Base-by-base conservation (phyloP, 768 basidiomycete genomes). In the Trametes sanguinea region DNA sequence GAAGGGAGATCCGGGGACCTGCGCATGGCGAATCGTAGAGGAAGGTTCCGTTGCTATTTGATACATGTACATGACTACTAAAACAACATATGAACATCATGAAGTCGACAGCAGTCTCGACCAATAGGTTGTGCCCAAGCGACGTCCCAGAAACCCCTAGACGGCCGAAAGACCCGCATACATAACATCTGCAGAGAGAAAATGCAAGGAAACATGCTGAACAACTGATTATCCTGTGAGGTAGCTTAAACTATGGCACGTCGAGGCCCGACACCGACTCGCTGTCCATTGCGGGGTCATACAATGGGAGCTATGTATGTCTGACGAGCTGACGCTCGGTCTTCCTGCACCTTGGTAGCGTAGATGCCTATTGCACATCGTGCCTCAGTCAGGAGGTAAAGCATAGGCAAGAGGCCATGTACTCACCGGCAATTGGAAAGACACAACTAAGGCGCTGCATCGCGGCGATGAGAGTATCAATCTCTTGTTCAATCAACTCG, bases 371-470 rank as follows among this genome's bases (percentile, higher is more conserved):
- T 32, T 11, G 8, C 11, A 14, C 17, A 10, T n/a, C 14, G 29
- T 59, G 35, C 45, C 53, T 53, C 44, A 8, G 40, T 35, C 42
- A 7, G 40, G 33, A 37, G 33, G 14, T 14, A 14, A 37, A 11
- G 7, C 32, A n/a, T 30, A 11, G 11, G 13, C 16, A 39, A 32
- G 46, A 10, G 2, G 45, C 17, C 4, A 29, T 16, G 46, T 4
- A 63, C 75, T 46, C 55, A 76, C 78, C 74, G 17, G 77, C 75
- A n/a, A 77, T 55, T 17, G 78, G 77, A 64, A 77, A 77, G 29
- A 74, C 70, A 7, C 67, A 58, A 40, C 75, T 72, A 13, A 80
- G 67, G 13, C 67, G 67, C 54, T 71, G 71, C 73, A 78, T 71
- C 10, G 78, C 76, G 29, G 65, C 64, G 51, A 76, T 56, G 11